A percentile compares a stretch with the other conserved stretches of the same genome.
These are phyloP conservation scores for Filobasidium wieringae DNA, from an alignment of 768 basidiomycete genomes.

Conservation along the genomic window DNA sequence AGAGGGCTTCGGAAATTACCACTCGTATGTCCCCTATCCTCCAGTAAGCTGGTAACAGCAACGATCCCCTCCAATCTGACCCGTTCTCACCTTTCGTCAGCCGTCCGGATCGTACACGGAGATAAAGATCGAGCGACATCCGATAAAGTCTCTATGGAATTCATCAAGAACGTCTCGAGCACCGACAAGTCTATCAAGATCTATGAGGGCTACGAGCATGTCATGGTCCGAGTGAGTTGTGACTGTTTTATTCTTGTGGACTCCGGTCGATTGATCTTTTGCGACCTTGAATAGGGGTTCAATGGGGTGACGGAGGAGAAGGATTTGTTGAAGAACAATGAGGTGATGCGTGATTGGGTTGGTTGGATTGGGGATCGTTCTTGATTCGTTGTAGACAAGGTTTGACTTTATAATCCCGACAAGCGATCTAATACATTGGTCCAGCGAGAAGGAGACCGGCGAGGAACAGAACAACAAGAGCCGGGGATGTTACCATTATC, in stretches of 20 bases:
- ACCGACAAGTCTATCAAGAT: constrained; percentile 6
- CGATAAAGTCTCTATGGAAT: not conserved
- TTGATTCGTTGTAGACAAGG: no score
- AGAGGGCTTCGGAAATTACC: not conserved
- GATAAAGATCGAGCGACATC: not conserved
- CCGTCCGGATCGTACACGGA: not conserved
- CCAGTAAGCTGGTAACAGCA: not conserved
- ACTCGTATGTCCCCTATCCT: no score
- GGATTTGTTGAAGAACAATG: not conserved
- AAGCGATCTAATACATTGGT: no score
- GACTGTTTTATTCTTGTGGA: no score
- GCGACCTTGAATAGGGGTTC: not conserved
- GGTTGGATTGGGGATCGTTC: not conserved
- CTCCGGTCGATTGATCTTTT: no score
- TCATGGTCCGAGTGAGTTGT: constrained; percentile 3
- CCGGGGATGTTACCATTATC: no score
- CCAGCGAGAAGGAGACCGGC: no score
- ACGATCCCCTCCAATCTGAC: not conserved
- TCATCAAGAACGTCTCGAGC: not conserved
- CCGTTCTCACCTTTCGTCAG: not conserved
- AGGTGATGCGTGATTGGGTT: not conserved
- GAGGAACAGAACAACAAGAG: no score
- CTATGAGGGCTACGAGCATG: not conserved
- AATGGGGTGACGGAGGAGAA: not conserved
- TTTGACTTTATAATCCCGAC: no score